Percentiles rank a stretch among this genome's conserved stretches.
Conservation (phyloP, 192 early-diverging fungal species). For the Phlyctochytrium planicorne region DNA sequence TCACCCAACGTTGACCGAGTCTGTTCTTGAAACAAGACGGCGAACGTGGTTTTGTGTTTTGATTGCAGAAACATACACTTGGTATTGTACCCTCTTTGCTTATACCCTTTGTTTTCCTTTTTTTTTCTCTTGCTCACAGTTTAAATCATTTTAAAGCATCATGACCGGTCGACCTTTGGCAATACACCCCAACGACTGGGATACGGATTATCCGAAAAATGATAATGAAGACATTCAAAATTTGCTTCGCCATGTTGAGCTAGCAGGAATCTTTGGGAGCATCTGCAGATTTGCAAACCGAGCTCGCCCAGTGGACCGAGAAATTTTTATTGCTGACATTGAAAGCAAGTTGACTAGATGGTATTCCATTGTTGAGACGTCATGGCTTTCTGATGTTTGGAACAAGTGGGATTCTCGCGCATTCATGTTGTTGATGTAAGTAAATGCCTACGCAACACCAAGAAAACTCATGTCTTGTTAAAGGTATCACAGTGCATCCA, state of each 20-base stretch:
- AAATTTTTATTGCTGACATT: background rate
- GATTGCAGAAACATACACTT: slow-evolving; percentile 27
- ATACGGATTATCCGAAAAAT: slow-evolving; percentile 16
- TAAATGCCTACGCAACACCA: too few species aligned
- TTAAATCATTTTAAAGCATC: slow-evolving; percentile 10
- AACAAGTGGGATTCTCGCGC: slow-evolving; percentile 21
- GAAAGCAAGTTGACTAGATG: slow-evolving; percentile 3
- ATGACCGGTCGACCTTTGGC: slow-evolving; percentile 24
- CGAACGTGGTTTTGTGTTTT: slow-evolving; percentile 25
- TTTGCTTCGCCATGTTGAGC: slow-evolving; percentile 20
- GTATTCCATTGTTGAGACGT: slow-evolving; percentile 6
- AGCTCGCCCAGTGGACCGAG: slow-evolving; percentile 10
- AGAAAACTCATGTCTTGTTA: too few species aligned
- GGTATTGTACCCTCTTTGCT: background rate
- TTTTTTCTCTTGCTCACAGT: background rate
- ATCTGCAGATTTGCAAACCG: slow-evolving; percentile 28
- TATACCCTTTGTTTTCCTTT: slow-evolving; percentile 1
- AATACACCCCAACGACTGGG: slow-evolving; percentile 25
- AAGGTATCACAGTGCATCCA: slow-evolving; percentile 17
- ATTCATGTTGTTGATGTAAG: slow-evolving; percentile 24
- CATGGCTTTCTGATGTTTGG: slow-evolving; percentile 14
- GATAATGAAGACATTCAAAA: slow-evolving; percentile 6
- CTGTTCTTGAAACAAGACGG: slow-evolving; percentile 11
- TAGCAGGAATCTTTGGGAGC: slow-evolving; percentile 15
- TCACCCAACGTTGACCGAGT: slow-evolving; percentile 11